Base-by-base conservation (phyloP, 1,284 basidiomycete genomes). In the Phlebopus sp. region DNA sequence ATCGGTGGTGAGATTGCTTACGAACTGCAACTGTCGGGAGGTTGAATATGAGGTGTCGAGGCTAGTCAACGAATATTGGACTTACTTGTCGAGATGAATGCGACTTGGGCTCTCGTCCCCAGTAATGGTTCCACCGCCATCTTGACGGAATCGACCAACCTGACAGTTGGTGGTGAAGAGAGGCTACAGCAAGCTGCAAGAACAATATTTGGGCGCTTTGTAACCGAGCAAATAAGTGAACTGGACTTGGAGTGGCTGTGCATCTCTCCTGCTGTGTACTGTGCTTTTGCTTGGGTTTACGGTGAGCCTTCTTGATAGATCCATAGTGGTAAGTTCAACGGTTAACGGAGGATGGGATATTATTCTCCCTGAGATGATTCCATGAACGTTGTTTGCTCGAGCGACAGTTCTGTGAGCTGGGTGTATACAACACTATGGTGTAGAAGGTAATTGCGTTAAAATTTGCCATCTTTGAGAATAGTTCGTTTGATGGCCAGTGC, bases 101-200 rank as follows among this genome's bases (percentile, higher is more conserved):
- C 79, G 53, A 73, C 71, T 59, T 87, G 85, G 25, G 85, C 78
- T 52, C 75, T 73, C 29, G 84, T 85, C 23, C 78, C 78, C 46
- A 88, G 69, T 39, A 87, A 70, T 21, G 78, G 77, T 72, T 84
- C 81, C 41, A 80, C 69, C 47, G 81, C 78, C 86, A 88, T 87
- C 58, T 60, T 42, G 36, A 58, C 37, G 34, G 37, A 43, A 21
- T 29, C 43, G 50, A 37, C 13, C 50, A 54, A 47, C 59, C 51
- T 54, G 44, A 30, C 42, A 21, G 5, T 49, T 42, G 37, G 21
- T 42, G 49, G 40, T 43, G 55, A 42, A 35, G 27, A 41, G 55
- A 46, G n/a, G n/a, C 9, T 15, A 40, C 34, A 45, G 39, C 10
- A 21, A 30, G 15, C 15, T 14, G 2, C 21, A 4, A 25, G 37